Evolutionary conservation across 2,329 filamentous ascomycete species (phyloP), one percentile per base, ranked within the genome.

Genomic region (Claviceps cyperi): DNA sequence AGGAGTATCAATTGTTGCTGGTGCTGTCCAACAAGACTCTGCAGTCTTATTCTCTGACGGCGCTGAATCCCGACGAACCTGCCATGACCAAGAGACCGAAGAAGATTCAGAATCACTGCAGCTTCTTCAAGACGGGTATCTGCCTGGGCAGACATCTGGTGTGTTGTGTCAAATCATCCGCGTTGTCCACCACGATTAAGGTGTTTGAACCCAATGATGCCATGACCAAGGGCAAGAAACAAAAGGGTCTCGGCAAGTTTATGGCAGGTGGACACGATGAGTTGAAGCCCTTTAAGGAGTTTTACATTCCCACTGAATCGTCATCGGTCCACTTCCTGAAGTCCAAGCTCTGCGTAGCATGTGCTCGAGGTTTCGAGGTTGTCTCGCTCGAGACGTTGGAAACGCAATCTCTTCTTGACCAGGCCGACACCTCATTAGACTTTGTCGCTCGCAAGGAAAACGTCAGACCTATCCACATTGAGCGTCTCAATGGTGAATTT

Each of bases 171-270:
- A 97, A 95, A 72, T 94, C 88, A 40, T 91, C 86, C 17, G 86
- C 90, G 3, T 73, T 97, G 35, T 95, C 88, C 48, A 94, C 88
- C 14, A 97, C 91, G 2, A 95, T 98, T 73, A 97, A 97, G 69
- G 92, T 97, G n/a, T 97, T 88, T 67, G 91, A 98, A 69, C 92
- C 92, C 1, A 95, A 94, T 69, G 92, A 97, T 63, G 85, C 88
- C 54, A 84, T 94, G 75, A 84, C 85, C 50, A 92, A 90, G 71
- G 87, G 86, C 52, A 94, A 92, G 73, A 96, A 94, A 72, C 94
- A 95, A 64, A 92, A 90, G 60, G 91, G 92, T 17, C 83, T 98
- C 53, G 84, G 86, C 57, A 95, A 94, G 70, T 94, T 98, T 82
- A 91, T 98, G 69, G 88, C 88, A 54, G 83, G 74, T 48, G 88